Percentiles rank a stretch among this genome's conserved stretches.
phyloP scores from a whole-genome alignment of 2,329 filamentous ascomycete species.

The Berkeleyomyces rouxiae region DNA sequence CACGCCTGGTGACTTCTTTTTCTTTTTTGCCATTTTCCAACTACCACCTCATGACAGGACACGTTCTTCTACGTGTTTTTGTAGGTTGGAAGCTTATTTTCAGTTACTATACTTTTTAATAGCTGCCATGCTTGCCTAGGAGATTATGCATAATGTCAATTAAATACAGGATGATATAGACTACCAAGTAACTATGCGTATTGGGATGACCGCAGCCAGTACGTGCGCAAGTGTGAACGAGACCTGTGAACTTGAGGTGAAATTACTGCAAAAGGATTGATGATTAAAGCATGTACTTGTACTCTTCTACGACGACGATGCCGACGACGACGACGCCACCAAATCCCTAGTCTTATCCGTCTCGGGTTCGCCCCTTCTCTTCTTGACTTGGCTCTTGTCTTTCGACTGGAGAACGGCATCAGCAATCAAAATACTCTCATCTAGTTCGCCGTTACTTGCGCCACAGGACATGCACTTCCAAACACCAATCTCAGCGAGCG shows the following conservation, averaged over 20 bases:
- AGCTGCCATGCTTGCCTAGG: not conserved
- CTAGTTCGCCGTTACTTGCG: conserved; percentile 63
- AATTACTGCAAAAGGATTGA: no score
- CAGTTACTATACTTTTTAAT: not conserved
- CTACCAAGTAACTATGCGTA: no score
- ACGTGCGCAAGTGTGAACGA: no score
- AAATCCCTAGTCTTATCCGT: no score
- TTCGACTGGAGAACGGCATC: conserved; percentile 37
- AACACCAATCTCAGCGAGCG: conserved; percentile 59
- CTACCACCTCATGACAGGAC: no score
- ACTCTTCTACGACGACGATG: not conserved
- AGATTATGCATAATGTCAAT: not conserved
- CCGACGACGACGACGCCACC: not conserved
- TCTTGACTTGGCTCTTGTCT: not conserved
- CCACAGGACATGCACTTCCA: conserved; percentile 87
- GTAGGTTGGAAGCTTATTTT: no score
- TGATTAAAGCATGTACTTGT: not conserved
- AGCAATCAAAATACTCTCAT: conserved; percentile 57
- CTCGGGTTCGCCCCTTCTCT: not conserved
- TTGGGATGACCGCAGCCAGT: no score
- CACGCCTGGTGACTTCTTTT: not conserved
- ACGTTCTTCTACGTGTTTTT: no score
- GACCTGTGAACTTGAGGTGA: no score
- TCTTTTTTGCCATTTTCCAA: no score
- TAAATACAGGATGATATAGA: not conserved